Percentiles rank a stretch among this genome's conserved stretches.
phyloP scores from a whole-genome alignment of 495 filamentous ascomycete species.

The Cladorrhinum samala region DNA sequence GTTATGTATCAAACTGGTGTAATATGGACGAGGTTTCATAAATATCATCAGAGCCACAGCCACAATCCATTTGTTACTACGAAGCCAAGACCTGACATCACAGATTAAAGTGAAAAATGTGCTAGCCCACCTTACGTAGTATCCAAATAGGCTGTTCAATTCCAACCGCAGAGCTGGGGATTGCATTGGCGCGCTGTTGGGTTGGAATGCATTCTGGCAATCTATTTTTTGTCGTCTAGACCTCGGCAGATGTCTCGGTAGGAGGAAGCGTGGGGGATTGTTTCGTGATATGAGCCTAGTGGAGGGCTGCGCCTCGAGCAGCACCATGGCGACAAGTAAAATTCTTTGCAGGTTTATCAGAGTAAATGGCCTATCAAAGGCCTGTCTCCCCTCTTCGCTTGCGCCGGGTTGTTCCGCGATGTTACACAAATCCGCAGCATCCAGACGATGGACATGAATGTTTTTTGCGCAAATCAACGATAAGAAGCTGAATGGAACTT shows the following conservation, averaged over 20 bases:
- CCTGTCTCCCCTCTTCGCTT: background rate
- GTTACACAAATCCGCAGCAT: background rate
- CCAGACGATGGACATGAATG: too few species aligned
- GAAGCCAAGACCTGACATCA: too few species aligned
- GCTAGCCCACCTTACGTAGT: too few species aligned
- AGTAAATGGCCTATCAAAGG: background rate
- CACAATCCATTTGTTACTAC: too few species aligned
- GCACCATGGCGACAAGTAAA: background rate
- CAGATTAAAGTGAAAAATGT: too few species aligned
- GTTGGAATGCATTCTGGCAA: too few species aligned
- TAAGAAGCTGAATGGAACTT: background rate
- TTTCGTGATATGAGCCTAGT: background rate
- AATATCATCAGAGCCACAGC: too few species aligned
- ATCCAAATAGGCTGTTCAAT: background rate
- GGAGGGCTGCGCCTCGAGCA: background rate
- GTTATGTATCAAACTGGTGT: too few species aligned
- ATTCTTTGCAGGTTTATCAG: background rate
- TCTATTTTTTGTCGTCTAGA: background rate
- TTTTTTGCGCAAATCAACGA: too few species aligned
- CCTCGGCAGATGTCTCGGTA: too few species aligned
- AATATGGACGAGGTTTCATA: too few species aligned
- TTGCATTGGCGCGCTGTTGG: background rate
- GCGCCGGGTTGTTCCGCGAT: background rate
- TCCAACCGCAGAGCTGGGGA: background rate
- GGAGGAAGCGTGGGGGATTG: too few species aligned